phyloP scores from a whole-genome alignment of 306 rosid genomes.

The Vigna reflexopilosa region DNA sequence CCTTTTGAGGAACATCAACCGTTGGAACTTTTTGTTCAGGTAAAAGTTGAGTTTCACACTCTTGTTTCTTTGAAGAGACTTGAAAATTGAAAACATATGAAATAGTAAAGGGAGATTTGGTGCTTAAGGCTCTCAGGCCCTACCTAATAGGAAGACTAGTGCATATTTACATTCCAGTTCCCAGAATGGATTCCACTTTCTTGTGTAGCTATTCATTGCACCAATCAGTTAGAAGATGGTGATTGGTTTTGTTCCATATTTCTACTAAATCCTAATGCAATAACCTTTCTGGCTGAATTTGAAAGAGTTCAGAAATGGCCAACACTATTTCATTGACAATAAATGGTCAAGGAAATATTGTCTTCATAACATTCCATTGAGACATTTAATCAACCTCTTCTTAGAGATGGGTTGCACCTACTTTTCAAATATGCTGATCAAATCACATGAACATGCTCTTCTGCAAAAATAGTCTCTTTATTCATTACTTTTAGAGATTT shows the following conservation, averaged over 20 bases:
- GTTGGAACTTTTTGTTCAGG: constrained; percentile 83
- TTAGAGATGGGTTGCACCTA: constrained; percentile 12
- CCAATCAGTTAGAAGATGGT: constrained; percentile 4
- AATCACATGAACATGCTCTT: constrained; percentile 1
- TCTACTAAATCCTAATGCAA: neutral
- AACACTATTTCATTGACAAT: neutral
- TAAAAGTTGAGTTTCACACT: constrained; percentile 45
- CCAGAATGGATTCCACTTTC: constrained; percentile 10
- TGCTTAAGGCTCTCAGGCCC: neutral
- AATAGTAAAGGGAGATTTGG: neutral
- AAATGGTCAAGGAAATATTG: neutral
- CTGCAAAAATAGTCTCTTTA: neutral
- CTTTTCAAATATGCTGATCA: constrained; percentile 13
- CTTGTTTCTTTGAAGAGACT: constrained; percentile 36
- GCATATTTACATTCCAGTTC: constrained; percentile 10
- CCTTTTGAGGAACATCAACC: constrained; percentile 62
- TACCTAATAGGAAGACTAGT: neutral
- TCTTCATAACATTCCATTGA: neutral
- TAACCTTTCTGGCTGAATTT: neutral
- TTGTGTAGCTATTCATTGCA: constrained; percentile 8
- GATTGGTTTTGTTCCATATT: neutral
- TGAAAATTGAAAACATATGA: neutral
- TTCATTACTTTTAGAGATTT: neutral
- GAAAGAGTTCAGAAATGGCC: neutral
- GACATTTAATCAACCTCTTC: constrained; percentile 27